phyloP scores from a whole-genome alignment of 805 yeast species.

The Candida silvicultrix region DNA sequence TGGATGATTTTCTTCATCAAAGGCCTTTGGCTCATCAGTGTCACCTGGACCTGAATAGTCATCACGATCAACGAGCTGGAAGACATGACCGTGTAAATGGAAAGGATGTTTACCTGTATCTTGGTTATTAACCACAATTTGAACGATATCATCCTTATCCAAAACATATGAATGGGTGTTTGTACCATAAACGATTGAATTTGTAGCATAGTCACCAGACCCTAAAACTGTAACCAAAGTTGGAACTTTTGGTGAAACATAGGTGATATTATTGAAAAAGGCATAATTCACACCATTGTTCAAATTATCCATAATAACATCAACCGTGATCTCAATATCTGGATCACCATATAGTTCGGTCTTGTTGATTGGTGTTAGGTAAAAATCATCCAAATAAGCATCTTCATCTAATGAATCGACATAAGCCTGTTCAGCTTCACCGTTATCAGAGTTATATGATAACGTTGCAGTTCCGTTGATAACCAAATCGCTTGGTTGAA shows the following conservation, averaged over 20 bases:
- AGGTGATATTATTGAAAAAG: slow-evolving; percentile 35
- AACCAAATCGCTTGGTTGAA: slow-evolving; percentile 49
- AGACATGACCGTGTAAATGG: slow-evolving; percentile 71
- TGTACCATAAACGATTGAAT: slow-evolving; percentile 55
- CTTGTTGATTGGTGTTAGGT: slow-evolving; percentile 52
- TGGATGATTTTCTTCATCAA: slow-evolving; percentile 12
- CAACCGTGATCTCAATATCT: slow-evolving; percentile 57
- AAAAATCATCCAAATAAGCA: slow-evolving; percentile 47
- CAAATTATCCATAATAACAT: slow-evolving; percentile 74
- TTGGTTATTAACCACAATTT: slow-evolving; percentile 66
- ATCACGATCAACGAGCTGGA: slow-evolving; percentile 53
- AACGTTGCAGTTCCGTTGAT: slow-evolving; percentile 70
- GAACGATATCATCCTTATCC: slow-evolving; percentile 58
- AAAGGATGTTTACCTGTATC: slow-evolving; percentile 79
- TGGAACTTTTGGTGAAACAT: too few species aligned
- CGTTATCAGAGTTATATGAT: slow-evolving; percentile 41
- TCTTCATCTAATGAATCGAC: too few species aligned
- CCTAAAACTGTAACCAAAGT: too few species aligned
- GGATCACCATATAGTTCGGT: slow-evolving; percentile 51
- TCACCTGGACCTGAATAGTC: slow-evolving; percentile 14
- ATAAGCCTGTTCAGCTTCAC: slow-evolving; percentile 27
- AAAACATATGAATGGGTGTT: slow-evolving; percentile 60
- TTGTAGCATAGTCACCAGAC: too few species aligned
- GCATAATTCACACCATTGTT: slow-evolving; percentile 84
- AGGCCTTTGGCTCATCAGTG: slow-evolving; percentile 15